phyloP scores from a whole-genome alignment of 805 yeast species.

The Candida ipomoeae region DNA sequence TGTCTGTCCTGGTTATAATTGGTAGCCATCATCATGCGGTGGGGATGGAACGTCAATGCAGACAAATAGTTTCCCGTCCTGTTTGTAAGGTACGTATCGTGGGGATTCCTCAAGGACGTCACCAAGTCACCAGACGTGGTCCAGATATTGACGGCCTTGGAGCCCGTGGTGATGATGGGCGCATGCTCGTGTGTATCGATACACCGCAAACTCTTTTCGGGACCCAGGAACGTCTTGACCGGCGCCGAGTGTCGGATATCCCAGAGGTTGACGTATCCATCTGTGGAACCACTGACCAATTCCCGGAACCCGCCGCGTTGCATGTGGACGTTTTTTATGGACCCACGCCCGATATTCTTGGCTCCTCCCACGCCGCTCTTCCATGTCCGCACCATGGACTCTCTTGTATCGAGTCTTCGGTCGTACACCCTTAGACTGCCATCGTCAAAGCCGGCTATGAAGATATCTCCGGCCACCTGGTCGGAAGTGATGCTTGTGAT shows the following conservation, averaged over 20 bases:
- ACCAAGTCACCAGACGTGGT: slow-evolving; percentile 78
- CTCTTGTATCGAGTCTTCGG: slow-evolving; percentile 77
- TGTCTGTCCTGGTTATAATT: slow-evolving; percentile 74
- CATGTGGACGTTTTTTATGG: slow-evolving; percentile 81
- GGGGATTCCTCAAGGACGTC: slow-evolving; percentile 53
- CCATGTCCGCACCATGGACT: slow-evolving; percentile 84
- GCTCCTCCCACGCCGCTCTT: slow-evolving; percentile 28
- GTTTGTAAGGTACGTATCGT: slow-evolving; percentile 40
- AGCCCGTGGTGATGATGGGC: slow-evolving; percentile 86
- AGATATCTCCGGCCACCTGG: slow-evolving; percentile 87
- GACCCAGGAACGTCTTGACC: slow-evolving; percentile 59
- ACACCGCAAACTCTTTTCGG: slow-evolving; percentile 52
- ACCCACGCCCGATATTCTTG: slow-evolving; percentile 39
- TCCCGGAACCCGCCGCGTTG: slow-evolving; percentile 96
- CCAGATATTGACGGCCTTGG: slow-evolving; percentile 74
- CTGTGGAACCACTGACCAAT: slow-evolving; percentile 74
- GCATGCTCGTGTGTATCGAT: slow-evolving; percentile 94
- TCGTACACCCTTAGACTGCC: slow-evolving; percentile 88
- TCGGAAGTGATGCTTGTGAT: slow-evolving; percentile 89
- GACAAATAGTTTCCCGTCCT: slow-evolving; percentile 55
- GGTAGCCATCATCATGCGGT: slow-evolving; percentile 87
- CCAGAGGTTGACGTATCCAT: slow-evolving; percentile 85
- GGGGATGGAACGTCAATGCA: slow-evolving; percentile 81
- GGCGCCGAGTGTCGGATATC: slow-evolving; percentile 78
- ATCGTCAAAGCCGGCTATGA: slow-evolving; percentile 90